A percentile compares a stretch with the other conserved stretches of the same genome.
Evolutionary conservation across 805 yeast species (phyloP).

Genomic region (Metschnikowia chrysomelidarum): DNA sequence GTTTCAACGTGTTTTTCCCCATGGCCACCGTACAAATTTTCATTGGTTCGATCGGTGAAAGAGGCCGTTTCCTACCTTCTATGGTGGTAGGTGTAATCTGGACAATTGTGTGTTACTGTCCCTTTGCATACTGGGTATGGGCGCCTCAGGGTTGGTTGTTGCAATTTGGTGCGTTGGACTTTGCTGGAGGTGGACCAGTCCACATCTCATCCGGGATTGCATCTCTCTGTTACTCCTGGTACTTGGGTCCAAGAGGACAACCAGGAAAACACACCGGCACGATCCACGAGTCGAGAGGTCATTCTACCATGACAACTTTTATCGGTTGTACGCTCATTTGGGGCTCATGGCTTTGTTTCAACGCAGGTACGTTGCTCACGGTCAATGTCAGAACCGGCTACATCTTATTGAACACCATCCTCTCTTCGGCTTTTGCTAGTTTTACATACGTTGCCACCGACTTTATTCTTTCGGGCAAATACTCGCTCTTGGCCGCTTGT

Average conservation of each 20-base stretch:
- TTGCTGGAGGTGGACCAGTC: constrained; percentile 52
- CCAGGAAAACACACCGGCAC: constrained; percentile 27
- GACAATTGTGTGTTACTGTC: constrained; percentile 45
- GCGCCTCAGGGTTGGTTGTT: constrained; percentile 44
- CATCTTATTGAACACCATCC: constrained; percentile 48
- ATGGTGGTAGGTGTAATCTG: constrained; percentile 40
- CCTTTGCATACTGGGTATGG: constrained; percentile 48
- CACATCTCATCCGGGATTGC: constrained; percentile 46
- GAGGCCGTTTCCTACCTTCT: constrained; percentile 42
- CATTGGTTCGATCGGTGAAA: constrained; percentile 42
- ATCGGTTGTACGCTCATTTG: constrained; percentile 46
- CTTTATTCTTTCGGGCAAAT: constrained; percentile 37
- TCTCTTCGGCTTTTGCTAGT: constrained; percentile 50
- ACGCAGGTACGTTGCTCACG: constrained; percentile 43
- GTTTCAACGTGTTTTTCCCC: constrained; percentile 46
- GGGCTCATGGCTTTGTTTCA: constrained; percentile 51
- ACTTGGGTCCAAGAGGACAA: constrained; percentile 39
- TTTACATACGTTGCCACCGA: constrained; percentile 45
- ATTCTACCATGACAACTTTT: constrained; percentile 36
- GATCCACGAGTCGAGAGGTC: constrained; percentile 27
- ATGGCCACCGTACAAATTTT: constrained; percentile 50
- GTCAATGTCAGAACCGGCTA: constrained; percentile 45
- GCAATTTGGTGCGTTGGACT: constrained; percentile 44
- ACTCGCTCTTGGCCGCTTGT: constrained; percentile 43
- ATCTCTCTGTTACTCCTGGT: constrained; percentile 42